Evolutionary conservation across 2,329 filamentous ascomycete genomes (phyloP), one percentile per base, ranked within the genome.

Genomic region (Penicillium carneum): DNA sequence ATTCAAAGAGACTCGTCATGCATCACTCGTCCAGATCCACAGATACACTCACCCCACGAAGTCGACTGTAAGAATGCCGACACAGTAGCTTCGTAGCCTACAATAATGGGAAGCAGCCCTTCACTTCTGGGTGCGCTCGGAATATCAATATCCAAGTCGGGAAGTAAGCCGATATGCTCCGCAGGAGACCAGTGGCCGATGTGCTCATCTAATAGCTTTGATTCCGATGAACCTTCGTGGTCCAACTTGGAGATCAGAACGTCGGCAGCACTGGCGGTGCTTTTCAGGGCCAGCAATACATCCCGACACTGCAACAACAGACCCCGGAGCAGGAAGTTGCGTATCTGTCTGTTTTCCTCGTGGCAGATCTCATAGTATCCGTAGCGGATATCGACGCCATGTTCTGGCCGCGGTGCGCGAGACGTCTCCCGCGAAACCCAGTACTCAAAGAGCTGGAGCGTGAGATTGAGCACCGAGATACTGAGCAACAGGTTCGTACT

Each of bases 291-390:
- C 0, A 67, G 58, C 20, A 76, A 46, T 10, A 71, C 62, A 42
- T 73, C 72, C 48, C 69, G 66, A 23, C 70, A 74, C 47, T 74
- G 71, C 23, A 69, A 29, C 10, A 76, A 64, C 1, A 74, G 63
- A 0, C 72, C 65, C 0, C 69, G 69, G 23, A 76, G 56, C 18
- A 76, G 51, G 39, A 74, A 71, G 1, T 66, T 67, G 20, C 71
- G 69, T 20, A 76, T 69, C 31, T 69, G 71, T 7, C 64, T 66
- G 26, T 68, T 69, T 46, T 76, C 74, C 12, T 73, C 70, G 0
- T 66, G 64, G 18, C 63, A 62, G 38, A 73, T 61, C 53, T 75
- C 72, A 59, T 76, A 76, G 58, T 73, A 69, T 33, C 74, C 74
- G 49, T 75, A 76, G 18, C 67, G 64, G 20, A 73, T 63, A 41